Conservation (phyloP, 78 protist genomes). For the Dictyostelium brefeldianum region DNA sequence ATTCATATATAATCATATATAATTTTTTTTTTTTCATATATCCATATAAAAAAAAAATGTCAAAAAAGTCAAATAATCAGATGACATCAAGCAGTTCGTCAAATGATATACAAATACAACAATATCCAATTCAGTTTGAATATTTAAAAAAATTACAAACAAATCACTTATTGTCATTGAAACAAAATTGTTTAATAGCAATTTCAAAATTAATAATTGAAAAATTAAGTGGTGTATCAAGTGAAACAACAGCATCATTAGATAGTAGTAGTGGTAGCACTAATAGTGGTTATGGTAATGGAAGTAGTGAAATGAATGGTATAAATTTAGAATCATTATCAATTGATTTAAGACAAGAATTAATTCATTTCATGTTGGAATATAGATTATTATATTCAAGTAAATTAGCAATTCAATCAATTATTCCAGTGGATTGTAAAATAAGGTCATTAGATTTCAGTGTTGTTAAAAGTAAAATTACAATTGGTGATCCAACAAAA, state of each 20-base stretch:
- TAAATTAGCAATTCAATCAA: neutral
- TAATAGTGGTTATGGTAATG: neutral
- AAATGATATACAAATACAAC: no score
- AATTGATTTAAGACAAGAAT: conserved; percentile 33
- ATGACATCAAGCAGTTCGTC: no score
- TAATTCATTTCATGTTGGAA: conserved; percentile 62
- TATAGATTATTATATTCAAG: conserved; percentile 20
- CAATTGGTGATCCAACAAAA: conserved; percentile 38
- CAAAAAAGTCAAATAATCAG: no score
- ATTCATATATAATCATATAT: no score
- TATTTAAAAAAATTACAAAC: conserved; percentile 19
- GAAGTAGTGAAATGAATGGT: neutral
- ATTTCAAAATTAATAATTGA: neutral
- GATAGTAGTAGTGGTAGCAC: no score
- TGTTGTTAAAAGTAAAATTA: conserved; percentile 24
- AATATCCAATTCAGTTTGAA: conserved; percentile 19
- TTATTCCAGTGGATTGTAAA: neutral
- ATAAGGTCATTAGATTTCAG: conserved; percentile 54
- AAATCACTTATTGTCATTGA: conserved; percentile 26
- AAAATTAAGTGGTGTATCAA: neutral
- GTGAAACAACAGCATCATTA: neutral
- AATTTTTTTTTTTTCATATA: no score
- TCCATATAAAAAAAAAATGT: no score
- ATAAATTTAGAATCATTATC: neutral
- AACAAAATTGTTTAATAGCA: conserved; percentile 24